A percentile compares a stretch with the other conserved stretches of the same genome.
These are phyloP conservation scores for Echinosophora koreensis DNA, from an alignment of 306 rosid species.

Conservation along the genomic window DNA sequence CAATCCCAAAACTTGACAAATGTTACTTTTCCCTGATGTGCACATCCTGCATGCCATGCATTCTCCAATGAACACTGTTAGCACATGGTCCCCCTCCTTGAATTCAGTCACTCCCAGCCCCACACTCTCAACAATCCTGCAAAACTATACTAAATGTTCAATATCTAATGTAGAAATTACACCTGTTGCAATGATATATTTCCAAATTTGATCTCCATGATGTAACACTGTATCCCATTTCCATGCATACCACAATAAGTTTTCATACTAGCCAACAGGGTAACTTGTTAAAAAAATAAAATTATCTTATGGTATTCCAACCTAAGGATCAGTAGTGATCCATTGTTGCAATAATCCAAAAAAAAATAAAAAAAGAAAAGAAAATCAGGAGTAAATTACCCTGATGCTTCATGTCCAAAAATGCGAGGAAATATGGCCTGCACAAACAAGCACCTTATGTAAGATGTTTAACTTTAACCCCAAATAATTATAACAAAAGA, in stretches of 20 bases:
- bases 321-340: constrained; percentile 8
- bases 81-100: constrained; percentile 84
- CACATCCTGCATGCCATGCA: constrained; percentile 79
- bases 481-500: not conserved
- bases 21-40: constrained; percentile 82
- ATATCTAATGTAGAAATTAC: constrained; percentile 3
- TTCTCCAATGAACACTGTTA: constrained; percentile 93
- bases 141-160: constrained; percentile 41
- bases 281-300: not conserved
- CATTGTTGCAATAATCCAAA: constrained; percentile 12
- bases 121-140: constrained; percentile 95
- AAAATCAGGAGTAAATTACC: constrained; percentile 56
- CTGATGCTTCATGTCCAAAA: constrained; percentile 98
- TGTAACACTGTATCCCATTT: constrained; percentile 28
- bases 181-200: constrained; percentile 1
- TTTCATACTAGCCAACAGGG: constrained; percentile 8
- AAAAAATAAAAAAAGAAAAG: constrained; percentile 25
- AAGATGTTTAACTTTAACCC: constrained; percentile 32
- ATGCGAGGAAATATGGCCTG: constrained; percentile 96
- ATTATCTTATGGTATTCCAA: constrained; percentile 2
- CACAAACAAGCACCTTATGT: constrained; percentile 50
- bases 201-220: constrained; percentile 14
- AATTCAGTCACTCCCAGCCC: constrained; percentile 88
- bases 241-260: not conserved
- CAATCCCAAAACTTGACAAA: constrained; percentile 84